Evolutionary conservation across 139 green algal species (phyloP).

Genomic region (Picochlorum sp.): DNA sequence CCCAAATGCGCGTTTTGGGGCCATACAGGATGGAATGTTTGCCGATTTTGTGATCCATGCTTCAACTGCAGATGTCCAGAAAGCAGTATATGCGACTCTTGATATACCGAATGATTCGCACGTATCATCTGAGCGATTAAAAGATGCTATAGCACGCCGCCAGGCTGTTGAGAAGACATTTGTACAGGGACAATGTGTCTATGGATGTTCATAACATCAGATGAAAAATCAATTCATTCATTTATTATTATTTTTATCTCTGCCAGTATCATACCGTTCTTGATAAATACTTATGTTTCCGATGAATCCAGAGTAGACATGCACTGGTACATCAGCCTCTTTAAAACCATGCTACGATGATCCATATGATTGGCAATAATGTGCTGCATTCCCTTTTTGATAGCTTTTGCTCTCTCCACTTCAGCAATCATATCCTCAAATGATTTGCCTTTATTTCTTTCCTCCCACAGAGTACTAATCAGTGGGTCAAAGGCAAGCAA

Average conservation of each 20-base stretch:
- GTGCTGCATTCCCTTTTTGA: not conserved
- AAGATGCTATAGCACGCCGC: not conserved
- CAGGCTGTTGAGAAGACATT: conserved; percentile 12
- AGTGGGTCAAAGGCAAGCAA: conserved; percentile 2
- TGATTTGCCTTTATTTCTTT: conserved; percentile 9
- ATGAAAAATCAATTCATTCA: not conserved
- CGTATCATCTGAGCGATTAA: not conserved
- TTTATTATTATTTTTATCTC: no score
- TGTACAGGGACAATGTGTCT: conserved; percentile 17
- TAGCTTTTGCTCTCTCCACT: not conserved
- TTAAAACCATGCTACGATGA: no score
- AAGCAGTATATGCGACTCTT: not conserved
- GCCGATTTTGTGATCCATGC: conserved; percentile 61
- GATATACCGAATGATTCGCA: not conserved
- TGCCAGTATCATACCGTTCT: no score
- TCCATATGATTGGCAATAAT: no score
- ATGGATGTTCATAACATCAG: not conserved
- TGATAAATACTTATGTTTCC: no score
- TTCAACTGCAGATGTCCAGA: conserved; percentile 20
- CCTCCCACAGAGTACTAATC: not conserved
- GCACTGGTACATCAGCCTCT: no score
- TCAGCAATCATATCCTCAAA: conserved; percentile 7
- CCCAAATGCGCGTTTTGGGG: conserved; percentile 4
- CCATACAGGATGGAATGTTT: conserved; percentile 19
- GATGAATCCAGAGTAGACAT: no score